Evolutionary conservation across 352 stramenopile genomes (phyloP).

Genomic region (Phytopythium mirpurense): DNA sequence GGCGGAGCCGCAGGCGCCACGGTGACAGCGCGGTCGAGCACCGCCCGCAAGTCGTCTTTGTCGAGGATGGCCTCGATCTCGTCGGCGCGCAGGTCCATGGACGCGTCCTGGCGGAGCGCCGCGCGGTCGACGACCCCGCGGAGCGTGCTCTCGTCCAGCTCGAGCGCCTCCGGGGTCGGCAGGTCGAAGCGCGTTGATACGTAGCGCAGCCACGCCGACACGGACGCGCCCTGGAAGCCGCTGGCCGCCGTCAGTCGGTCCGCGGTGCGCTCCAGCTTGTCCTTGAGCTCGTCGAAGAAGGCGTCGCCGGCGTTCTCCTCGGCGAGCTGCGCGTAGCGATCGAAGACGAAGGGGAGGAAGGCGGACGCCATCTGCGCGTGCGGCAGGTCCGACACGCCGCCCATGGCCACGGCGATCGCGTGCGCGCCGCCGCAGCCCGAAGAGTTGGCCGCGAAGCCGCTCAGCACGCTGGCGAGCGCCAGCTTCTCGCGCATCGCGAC

Average conservation of each 20-base stretch:
- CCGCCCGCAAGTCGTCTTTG: constrained; percentile 51
- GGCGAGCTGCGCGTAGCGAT: constrained; percentile 41
- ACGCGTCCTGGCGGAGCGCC: constrained; percentile 43
- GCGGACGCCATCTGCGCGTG: constrained; percentile 50
- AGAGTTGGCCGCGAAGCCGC: constrained; percentile 44
- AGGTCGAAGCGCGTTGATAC: constrained; percentile 55
- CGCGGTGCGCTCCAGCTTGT: constrained; percentile 40
- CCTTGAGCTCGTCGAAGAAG: constrained; percentile 54
- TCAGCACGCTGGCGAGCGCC: constrained; percentile 48
- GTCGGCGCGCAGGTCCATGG: constrained; percentile 24
- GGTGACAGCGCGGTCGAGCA: constrained; percentile 42
- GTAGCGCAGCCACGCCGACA: constrained; percentile 59
- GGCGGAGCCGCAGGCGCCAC: too few species aligned
- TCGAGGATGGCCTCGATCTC: constrained; percentile 38
- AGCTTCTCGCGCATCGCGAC: constrained; percentile 46
- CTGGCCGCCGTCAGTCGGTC: constrained; percentile 48
- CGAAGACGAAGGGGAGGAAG: constrained; percentile 69
- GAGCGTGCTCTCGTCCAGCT: constrained; percentile 50
- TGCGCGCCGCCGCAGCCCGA: constrained; percentile 50
- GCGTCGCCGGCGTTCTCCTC: constrained; percentile 59
- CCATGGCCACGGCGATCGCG: constrained; percentile 54
- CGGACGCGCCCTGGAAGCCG: constrained; percentile 41
- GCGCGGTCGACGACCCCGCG: constrained; percentile 52
- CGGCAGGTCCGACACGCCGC: constrained; percentile 61
- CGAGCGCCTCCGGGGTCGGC: constrained; percentile 39